Evolutionary conservation across 2,329 filamentous ascomycete species (phyloP).

Genomic region (Pestalotiopsis sp.): DNA sequence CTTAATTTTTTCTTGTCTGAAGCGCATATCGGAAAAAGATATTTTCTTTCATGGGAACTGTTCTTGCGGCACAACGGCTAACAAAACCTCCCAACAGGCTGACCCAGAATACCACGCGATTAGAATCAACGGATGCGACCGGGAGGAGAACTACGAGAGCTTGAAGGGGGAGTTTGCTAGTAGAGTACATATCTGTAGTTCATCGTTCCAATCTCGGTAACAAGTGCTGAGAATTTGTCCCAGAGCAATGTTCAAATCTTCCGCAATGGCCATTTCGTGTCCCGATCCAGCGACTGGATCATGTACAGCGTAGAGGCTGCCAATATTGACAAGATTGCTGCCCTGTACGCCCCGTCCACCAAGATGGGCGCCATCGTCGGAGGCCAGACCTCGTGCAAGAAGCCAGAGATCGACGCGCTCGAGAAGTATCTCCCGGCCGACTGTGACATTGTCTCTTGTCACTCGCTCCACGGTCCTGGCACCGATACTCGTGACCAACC

Average conservation of each 20-base stretch:
- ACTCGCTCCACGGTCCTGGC: conserved; percentile 92
- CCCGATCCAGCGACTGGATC: conserved; percentile 95
- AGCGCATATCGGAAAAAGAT: conserved; percentile 30
- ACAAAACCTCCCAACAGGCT: conserved; percentile 24
- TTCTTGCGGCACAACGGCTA: conserved; percentile 21
- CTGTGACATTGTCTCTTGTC: conserved; percentile 92
- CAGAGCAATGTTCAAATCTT: conserved; percentile 88
- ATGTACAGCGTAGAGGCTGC: conserved; percentile 98
- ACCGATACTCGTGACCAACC: conserved; percentile 90
- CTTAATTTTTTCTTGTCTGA: conserved; percentile 87
- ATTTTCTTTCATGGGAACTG: conserved; percentile 5
- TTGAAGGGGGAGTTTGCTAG: conserved; percentile 81
- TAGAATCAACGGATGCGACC: conserved; percentile 94
- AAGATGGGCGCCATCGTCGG: conserved; percentile 95
- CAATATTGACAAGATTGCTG: conserved; percentile 84
- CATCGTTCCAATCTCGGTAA: conserved; percentile 29
- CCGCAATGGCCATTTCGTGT: conserved; percentile 93
- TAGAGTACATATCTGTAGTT: conserved; percentile 65
- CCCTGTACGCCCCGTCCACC: conserved; percentile 89
- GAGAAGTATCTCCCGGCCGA: conserved; percentile 85
- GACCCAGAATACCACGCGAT: conserved; percentile 16
- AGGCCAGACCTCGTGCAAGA: conserved; percentile 97
- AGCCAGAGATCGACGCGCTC: conserved; percentile 92
- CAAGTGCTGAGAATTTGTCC: conserved; percentile 53
- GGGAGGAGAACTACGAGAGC: conserved; percentile 82